Evolutionary conservation across 2,329 filamentous ascomycete species (phyloP), one percentile per base, ranked within the genome.

Genomic region (Plenodomus tracheiphilus): DNA sequence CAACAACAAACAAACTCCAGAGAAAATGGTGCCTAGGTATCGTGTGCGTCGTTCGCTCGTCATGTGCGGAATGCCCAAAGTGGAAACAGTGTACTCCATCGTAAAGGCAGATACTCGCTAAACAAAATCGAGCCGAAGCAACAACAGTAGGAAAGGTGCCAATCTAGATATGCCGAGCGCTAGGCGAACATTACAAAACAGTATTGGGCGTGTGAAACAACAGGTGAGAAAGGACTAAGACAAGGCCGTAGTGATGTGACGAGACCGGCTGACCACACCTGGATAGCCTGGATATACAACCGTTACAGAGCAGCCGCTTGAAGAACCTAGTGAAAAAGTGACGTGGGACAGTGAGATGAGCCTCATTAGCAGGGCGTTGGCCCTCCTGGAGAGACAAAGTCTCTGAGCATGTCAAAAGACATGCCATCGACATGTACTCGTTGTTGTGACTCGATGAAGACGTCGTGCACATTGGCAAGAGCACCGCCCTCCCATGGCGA

Each of bases 331-430:
- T n/a, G 42, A 15, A 37, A 45, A 30, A 42, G 41, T 41, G 2
- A 13, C 15, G 16, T 11, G 20, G 2, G 18, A 37, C 16, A 37
- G 35, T 37, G 28, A 32, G 28, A 10, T 11, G 28, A 10, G 7
- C 9, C 13, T 3, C 10, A 51, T 53, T 18, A 69, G 44, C 62
- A 67, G 7, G 66, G 65, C 35, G 67, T 71, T 6, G 49, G 36
- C 41, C 54, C 45, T 13, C 53, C 59, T 1, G 68, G 58, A 38
- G 61, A 52, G 16, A 57, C 49, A 13, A 70, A 61, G 46, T 69
- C 63, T 39, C 59, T 49, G 4, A 69, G 40, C 58, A 72, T 66
- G 43, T 72, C 69, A 39, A 72, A 71, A 0, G 66, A 65, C 59
- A 71, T 61, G 40, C 69, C 69, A 37, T 72, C 68, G 19, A 71